Evolutionary conservation across 768 basidiomycete genomes (phyloP), one percentile per base, ranked within the genome.

Genomic region (Boletus sensibilis): DNA sequence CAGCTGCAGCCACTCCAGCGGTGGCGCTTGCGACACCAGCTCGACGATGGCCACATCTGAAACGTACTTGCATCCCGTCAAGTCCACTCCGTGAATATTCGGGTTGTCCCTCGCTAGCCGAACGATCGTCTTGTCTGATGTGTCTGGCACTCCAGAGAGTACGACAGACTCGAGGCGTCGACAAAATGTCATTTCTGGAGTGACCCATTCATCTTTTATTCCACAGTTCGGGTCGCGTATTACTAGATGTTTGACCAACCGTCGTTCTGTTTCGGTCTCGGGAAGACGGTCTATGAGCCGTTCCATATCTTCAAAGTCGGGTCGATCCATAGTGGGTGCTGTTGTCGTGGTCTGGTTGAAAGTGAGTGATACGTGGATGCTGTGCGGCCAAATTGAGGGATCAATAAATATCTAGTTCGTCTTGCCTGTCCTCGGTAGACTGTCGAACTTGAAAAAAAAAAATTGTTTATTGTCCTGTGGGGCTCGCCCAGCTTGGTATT

Each of bases 41-140:
- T 87, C 86, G 53, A 85, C 72, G 55, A 97, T 74, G 5, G 86
- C 87, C n/a, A 83, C 79, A 65, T 95, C 92, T 18, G 90, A 88
- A 45, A 98, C 77, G 57, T 79, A 75, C 34, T 76, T 78, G 74
- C 94, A 97, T 18, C 85, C 86, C 54, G 82, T 82, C 56, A 97
- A 65, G 70, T 92, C 88, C 52, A 97, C 69, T 20, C 88, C 87
- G 56, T 87, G 84, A 8, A 98, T 76, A 53, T 84, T 82, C 18
- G 76, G 73, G 38, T 92, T 88, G 44, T 75, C 78, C 55, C 75
- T 72, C 10, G 88, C 86, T 40, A 95, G 77, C 18, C 79, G 71
- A 38, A 82, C 76, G 42, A 95, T 69, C 8, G 90, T 85, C 59
- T 79, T 78, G 76, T 95, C 90, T 27, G 86, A 83, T 16, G 84